A percentile compares a stretch with the other conserved stretches of the same genome.
Conservation (phyloP, 2,329 filamentous ascomycete species). For the Aspergillus novofumigatus region DNA sequence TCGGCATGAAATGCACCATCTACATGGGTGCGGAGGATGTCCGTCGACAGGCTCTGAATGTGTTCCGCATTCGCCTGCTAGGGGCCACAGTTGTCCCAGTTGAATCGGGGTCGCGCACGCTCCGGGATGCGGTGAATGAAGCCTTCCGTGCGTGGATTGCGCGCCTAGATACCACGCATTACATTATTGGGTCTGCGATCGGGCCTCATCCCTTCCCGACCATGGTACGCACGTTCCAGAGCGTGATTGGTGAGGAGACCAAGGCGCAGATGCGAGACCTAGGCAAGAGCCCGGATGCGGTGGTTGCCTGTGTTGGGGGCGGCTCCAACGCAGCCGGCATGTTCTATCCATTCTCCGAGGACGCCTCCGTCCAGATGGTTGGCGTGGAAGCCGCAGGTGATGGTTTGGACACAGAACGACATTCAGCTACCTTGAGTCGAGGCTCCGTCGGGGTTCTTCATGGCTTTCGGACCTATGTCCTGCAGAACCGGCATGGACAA, state of each 20-base stretch:
- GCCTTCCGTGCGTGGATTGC: conserved; percentile 87
- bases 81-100: conserved; percentile 87
- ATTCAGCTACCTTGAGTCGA: conserved; percentile 77
- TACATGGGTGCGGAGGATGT: conserved; percentile 98
- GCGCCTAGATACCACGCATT: conserved; percentile 85
- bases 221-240: conserved; percentile 96
- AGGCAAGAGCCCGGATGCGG: conserved; percentile 83
- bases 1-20: conserved; percentile 93
- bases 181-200: conserved; percentile 92
- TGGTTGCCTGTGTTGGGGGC: conserved; percentile 93
- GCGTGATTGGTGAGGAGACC: conserved; percentile 87
- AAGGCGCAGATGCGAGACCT: conserved; percentile 80
- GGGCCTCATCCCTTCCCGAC: conserved; percentile 95
- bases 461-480: conserved; percentile 86
- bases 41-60: conserved; percentile 84
- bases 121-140: conserved; percentile 86
- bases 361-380: conserved; percentile 74
- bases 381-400: conserved; percentile 93
- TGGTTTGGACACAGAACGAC: conserved; percentile 72
- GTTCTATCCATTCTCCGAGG: conserved; percentile 89
- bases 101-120: conserved; percentile 73
- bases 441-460: conserved; percentile 91
- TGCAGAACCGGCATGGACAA: conserved; percentile 86
- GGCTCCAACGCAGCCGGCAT: conserved; percentile 92
- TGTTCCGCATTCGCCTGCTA: conserved; percentile 92